phyloP scores from a whole-genome alignment of 2,329 filamentous ascomycete genomes.

The Fusarium hainanense region DNA sequence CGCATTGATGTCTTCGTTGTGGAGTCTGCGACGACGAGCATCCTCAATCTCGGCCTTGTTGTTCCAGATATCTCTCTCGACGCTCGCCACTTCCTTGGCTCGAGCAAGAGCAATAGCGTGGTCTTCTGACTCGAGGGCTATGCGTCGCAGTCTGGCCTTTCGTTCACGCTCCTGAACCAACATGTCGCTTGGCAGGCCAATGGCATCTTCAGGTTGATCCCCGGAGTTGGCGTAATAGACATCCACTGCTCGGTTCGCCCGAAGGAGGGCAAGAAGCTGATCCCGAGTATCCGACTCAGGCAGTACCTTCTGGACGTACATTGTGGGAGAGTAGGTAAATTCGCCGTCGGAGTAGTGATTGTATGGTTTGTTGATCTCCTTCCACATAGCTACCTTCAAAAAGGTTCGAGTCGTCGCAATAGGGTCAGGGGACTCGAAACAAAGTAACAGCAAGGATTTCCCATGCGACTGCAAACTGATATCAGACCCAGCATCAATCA shows the following conservation, averaged over 20 bases:
- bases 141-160: constrained; percentile 58
- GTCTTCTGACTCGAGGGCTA: constrained; percentile 61
- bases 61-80: constrained; percentile 63
- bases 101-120: constrained; percentile 61
- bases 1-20: constrained; percentile 57
- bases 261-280: constrained; percentile 60
- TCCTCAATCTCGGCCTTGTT: constrained; percentile 65
- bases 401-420: constrained; percentile 66
- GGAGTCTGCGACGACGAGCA: constrained; percentile 59
- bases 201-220: constrained; percentile 64
- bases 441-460: constrained; percentile 69
- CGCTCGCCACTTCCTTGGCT: constrained; percentile 61
- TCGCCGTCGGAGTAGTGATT: constrained; percentile 65
- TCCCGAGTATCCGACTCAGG: constrained; percentile 53
- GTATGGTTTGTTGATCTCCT: constrained; percentile 69
- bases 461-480: constrained; percentile 65
- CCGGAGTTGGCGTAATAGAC: constrained; percentile 66
- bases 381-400: constrained; percentile 73
- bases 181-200: constrained; percentile 64
- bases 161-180: constrained; percentile 62
- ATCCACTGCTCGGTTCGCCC: constrained; percentile 63
- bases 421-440: constrained; percentile 67
- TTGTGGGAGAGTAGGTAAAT: constrained; percentile 72
- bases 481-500: constrained; percentile 68
- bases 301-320: constrained; percentile 66